Base-by-base conservation (phyloP, 768 basidiomycete genomes). In the Favolaschia claudopus region DNA sequence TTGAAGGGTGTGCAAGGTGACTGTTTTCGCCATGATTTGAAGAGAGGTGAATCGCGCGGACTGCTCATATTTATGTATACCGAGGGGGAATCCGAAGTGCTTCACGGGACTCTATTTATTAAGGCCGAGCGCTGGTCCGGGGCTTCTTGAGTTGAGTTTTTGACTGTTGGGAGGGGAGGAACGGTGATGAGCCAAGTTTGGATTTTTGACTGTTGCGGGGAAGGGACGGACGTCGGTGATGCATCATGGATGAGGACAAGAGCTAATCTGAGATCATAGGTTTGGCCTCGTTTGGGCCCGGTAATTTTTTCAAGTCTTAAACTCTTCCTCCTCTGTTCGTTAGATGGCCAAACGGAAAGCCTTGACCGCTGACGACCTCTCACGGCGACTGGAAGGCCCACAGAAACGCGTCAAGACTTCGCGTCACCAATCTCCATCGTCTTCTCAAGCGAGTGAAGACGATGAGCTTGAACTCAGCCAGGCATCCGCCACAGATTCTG, bases 281-380 rank as follows among this genome's bases (percentile, higher is more conserved):
- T n/a, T n/a, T n/a, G n/a, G n/a, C n/a, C n/a, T n/a, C n/a, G n/a
- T n/a, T n/a, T n/a, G n/a, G n/a, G n/a, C n/a, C n/a, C n/a, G n/a
- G n/a, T n/a, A n/a, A n/a, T n/a, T n/a, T n/a, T n/a, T n/a, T n/a
- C n/a, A n/a, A n/a, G n/a, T n/a, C n/a, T n/a, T n/a, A n/a, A n/a
- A n/a, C 46, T 38, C 52, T 55, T 49, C 42, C 27, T 17, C n/a
- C n/a, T 34, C 50, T 22, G 6, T 2, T 7, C 29, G 12, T 14
- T 19, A 62, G n/a, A 67, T 66, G 58, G 13, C 50, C 39, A 74
- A 70, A 57, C 70, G 72, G 36, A 72, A 74, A 61, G 60, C 67
- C 0, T 53, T 79, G 24, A 80, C 78, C 33, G 69, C 76, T 0
- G 85, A 85, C 57, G 83, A 85, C 42, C 70, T 84, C 8, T 72